Base-by-base conservation (phyloP, 176 grass and related monocot genomes). In the Coix lacrymajobi region DNA sequence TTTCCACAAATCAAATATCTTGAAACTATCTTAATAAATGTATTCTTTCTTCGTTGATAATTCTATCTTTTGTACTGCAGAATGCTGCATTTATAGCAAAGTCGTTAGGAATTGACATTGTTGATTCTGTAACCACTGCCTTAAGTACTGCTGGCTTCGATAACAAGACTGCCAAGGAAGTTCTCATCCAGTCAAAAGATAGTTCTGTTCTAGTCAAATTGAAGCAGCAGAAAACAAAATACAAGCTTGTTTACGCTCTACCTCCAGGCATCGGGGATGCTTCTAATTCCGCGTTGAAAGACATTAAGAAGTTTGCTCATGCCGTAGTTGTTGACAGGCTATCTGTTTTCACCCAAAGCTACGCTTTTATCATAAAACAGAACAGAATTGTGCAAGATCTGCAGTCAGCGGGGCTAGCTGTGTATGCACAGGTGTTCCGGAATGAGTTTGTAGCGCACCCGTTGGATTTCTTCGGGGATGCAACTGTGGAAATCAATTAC, bases 121-220 rank as follows among this genome's bases (percentile, higher is more conserved):
- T 91, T 57, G 78, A 48, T 54, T 20, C 30, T 30, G 80, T 95
- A 63, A 88, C 41, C 33, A 73, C 79, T 38, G 81, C 91, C 62
- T 83, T 98, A 61, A 80, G 4, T 36, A 46, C 91, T 74, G 87
- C 96, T 67, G 90, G 91, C 40, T 94, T 91, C 25, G 63, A 58
- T 78, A 89, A 94, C 32, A 56, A 69, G 63, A 91, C 84, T 40
- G 11, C 61, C 30, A 87, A 45, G 40, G 71, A 91, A 79, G 84
- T 98, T 65, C 89, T 89, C 66, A 94, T 98, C 28, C 88, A 84
- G 30, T 98, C 92, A 6, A 30, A 12, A 15, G 84, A 94, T 15
- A 98, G 95, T 31, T 83, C 92, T 62, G 92, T 98, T 68, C 92
- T 98, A 57, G 79, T 87, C 40, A 94, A 94, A 74, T 69, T 94